Evolutionary conservation across 1,139 yeast species (phyloP).

Genomic region (Magnusiomyces magnusii): DNA sequence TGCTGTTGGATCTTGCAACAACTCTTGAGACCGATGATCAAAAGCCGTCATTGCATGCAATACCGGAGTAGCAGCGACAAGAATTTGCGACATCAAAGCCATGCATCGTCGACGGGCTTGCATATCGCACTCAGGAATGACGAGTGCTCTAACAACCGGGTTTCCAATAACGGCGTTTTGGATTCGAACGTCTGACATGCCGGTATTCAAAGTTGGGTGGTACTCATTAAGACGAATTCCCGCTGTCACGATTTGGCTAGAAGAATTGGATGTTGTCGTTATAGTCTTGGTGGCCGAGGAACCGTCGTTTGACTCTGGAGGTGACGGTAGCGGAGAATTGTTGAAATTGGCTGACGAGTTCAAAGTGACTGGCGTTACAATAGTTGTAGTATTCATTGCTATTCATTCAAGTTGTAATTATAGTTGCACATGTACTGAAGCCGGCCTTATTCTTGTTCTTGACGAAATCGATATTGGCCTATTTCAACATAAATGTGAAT

Average conservation of each 20-base stretch:
- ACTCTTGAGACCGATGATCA: slow-evolving; percentile 5
- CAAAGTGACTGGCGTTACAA: no score
- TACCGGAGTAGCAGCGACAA: slow-evolving; percentile 29
- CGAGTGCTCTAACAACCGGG: slow-evolving; percentile 28
- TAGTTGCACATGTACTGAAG: no score
- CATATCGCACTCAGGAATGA: slow-evolving; percentile 31
- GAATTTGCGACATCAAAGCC: slow-evolving; percentile 22
- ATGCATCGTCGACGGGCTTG: slow-evolving; percentile 30
- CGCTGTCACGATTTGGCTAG: not conserved
- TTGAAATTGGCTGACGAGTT: no score
- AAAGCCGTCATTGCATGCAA: slow-evolving; percentile 22
- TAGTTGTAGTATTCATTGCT: no score
- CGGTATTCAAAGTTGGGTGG: slow-evolving; percentile 28
- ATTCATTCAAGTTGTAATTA: no score
- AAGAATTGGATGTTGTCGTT: not conserved
- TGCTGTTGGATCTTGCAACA: slow-evolving; percentile 1
- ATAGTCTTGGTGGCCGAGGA: not conserved
- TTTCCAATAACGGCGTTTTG: slow-evolving; percentile 30
- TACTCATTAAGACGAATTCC: slow-evolving; percentile 24
- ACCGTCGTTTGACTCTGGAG: not conserved
- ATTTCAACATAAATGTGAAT: no score
- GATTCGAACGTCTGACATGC: slow-evolving; percentile 29
- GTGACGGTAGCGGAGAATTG: not conserved
- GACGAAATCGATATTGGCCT: no score
- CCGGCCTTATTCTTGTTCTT: no score